These are phyloP conservation scores for Coprinopsis strossmayeri DNA, from an alignment of 768 basidiomycete genomes.

Conservation along the genomic window DNA sequence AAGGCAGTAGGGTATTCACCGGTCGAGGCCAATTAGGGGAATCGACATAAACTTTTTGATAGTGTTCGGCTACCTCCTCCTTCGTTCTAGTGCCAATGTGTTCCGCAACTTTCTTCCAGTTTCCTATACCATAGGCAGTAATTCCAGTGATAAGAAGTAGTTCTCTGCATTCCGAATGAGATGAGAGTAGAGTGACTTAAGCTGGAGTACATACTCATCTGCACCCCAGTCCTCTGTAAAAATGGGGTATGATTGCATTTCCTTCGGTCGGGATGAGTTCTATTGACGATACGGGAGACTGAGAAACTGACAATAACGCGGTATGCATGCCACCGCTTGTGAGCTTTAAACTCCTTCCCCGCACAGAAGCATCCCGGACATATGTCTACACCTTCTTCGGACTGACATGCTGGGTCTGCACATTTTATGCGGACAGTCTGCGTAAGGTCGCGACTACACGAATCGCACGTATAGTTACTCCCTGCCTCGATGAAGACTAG, in stretches of 20 bases:
- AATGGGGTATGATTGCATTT: slow-evolving; percentile 94
- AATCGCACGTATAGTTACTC: slow-evolving; percentile 77
- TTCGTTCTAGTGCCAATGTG: slow-evolving; percentile 91
- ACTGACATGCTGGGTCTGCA: slow-evolving; percentile 59
- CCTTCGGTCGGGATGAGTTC: slow-evolving; percentile 37
- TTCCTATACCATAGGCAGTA: slow-evolving; percentile 82
- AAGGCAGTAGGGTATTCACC: slow-evolving; percentile 43
- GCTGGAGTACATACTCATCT: slow-evolving; percentile 66
- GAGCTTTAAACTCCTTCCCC: slow-evolving; percentile 83
- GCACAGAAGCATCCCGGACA: slow-evolving; percentile 90
- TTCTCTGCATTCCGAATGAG: slow-evolving; percentile 47
- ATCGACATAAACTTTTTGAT: slow-evolving; percentile 72
- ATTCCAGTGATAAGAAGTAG: slow-evolving; percentile 85
- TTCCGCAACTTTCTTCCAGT: slow-evolving; percentile 95
- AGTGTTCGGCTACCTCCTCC: slow-evolving; percentile 91
- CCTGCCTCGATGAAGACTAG: slow-evolving; percentile 76
- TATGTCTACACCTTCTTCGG: slow-evolving; percentile 79
- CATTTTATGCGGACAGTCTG: slow-evolving; percentile 97
- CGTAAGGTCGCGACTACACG: slow-evolving; percentile 83
- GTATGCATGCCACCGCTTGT: slow-evolving; percentile 84
- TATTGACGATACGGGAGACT: slow-evolving; percentile 3
- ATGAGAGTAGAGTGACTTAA: background rate
- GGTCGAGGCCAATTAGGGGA: slow-evolving; percentile 78
- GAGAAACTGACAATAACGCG: slow-evolving; percentile 70
- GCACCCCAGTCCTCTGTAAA: slow-evolving; percentile 96